phyloP scores from a whole-genome alignment of 495 filamentous ascomycete species.

The Alectoria sarmentosa region DNA sequence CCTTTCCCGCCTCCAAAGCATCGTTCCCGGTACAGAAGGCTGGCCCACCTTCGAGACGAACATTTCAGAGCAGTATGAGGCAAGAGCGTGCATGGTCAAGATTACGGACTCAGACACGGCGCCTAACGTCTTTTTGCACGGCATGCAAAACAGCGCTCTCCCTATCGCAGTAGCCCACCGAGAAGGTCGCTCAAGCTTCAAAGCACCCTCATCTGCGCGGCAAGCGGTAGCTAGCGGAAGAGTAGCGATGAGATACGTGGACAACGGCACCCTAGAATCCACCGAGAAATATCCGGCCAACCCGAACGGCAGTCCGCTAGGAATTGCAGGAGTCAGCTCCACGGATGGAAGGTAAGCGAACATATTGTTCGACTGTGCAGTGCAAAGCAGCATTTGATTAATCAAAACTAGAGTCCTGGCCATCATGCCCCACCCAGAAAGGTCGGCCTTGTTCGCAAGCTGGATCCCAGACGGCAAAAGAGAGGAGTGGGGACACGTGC shows the following conservation, averaged over 20 bases:
- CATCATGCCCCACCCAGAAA: conserved; percentile 95
- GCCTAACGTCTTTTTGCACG: conserved; percentile 85
- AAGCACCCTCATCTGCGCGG: conserved; percentile 32
- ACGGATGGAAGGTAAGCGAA: conserved; percentile 55
- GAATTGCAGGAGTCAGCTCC: conserved; percentile 76
- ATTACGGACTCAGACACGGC: conserved; percentile 53
- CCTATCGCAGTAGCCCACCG: conserved; percentile 90
- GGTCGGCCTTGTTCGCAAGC: conserved; percentile 75
- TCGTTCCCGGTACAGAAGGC: conserved; percentile 77
- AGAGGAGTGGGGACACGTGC: conserved; percentile 75
- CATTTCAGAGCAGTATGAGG: conserved; percentile 86
- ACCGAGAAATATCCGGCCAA: conserved; percentile 87
- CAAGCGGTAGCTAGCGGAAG: conserved; percentile 55
- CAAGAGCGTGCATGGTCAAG: conserved; percentile 79
- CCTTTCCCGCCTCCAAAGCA: conserved; percentile 69
- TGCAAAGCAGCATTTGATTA: neutral
- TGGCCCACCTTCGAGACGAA: conserved; percentile 91
- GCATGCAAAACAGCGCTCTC: conserved; percentile 76
- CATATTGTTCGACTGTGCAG: neutral
- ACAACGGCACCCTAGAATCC: conserved; percentile 60
- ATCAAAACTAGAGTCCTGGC: conserved; percentile 58
- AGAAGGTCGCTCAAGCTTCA: conserved; percentile 80
- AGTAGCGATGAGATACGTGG: conserved; percentile 72
- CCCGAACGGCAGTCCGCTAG: conserved; percentile 84
- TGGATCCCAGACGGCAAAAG: conserved; percentile 58